Conservation (phyloP, 108 stramenopile species). For the Parietichytrium sp. region DNA sequence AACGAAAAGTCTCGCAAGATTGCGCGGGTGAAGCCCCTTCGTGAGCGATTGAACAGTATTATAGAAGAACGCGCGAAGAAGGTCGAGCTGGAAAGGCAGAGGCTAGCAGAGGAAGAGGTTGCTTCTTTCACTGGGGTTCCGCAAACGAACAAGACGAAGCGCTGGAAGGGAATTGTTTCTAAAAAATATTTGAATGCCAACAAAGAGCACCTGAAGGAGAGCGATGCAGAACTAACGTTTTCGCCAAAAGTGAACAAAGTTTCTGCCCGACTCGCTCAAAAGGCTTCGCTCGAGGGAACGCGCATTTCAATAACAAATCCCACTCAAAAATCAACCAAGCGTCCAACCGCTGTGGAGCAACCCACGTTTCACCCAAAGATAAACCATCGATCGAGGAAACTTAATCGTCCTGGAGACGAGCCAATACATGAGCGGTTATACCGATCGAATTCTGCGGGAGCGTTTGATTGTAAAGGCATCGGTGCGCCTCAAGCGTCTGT, state of each 20-base stretch:
- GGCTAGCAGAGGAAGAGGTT: background rate
- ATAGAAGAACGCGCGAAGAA: background rate
- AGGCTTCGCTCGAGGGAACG: background rate
- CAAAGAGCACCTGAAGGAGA: background rate
- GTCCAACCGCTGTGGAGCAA: background rate
- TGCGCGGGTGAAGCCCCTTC: conserved; percentile 3
- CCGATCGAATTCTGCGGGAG: no score
- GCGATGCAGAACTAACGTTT: background rate
- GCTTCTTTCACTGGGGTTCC: background rate
- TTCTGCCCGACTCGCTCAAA: background rate
- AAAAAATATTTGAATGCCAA: background rate
- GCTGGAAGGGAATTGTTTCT: background rate
- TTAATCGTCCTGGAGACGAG: conserved; percentile 4
- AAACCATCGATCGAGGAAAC: background rate
- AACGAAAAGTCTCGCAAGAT: background rate
- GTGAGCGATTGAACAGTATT: background rate
- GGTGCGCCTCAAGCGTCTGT: no score
- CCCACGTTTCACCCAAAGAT: conserved; percentile 17
- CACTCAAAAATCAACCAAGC: background rate
- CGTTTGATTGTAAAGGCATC: no score
- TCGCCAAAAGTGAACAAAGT: background rate
- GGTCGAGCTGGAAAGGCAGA: background rate
- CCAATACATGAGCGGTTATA: conserved; percentile 1
- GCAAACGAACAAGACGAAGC: background rate
- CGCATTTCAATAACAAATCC: background rate